phyloP scores from a whole-genome alignment of 2,329 filamentous ascomycete species.

The Venturiaceae sp. region DNA sequence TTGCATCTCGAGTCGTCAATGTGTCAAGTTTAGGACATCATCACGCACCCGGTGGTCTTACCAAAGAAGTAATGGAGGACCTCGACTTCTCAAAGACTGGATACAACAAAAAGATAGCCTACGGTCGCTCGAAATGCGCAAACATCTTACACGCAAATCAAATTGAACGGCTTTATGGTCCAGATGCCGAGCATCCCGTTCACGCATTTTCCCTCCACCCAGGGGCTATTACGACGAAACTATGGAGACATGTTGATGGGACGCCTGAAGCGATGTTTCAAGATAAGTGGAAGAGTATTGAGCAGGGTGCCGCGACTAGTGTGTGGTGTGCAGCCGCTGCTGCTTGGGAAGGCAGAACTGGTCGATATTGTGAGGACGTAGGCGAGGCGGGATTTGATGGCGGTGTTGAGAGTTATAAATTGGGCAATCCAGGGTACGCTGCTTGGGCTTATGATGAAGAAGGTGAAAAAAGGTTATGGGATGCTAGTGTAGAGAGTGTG shows the following conservation, averaged over 20 bases:
- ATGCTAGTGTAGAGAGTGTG: slow-evolving; percentile 19
- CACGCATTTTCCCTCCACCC: slow-evolving; percentile 39
- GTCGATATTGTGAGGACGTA: slow-evolving; percentile 36
- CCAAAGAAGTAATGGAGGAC: slow-evolving; percentile 21
- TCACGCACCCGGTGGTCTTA: neutral
- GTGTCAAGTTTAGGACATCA: neutral
- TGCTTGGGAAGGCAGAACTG: slow-evolving; percentile 36
- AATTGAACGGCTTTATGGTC: slow-evolving; percentile 39
- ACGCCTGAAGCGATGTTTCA: neutral
- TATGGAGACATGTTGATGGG: neutral
- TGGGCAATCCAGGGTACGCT: slow-evolving; percentile 17
- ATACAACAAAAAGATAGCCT: slow-evolving; percentile 29
- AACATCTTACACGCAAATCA: slow-evolving; percentile 42
- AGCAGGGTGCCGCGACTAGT: slow-evolving; percentile 40
- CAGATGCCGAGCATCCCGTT: slow-evolving; percentile 21
- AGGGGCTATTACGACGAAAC: slow-evolving; percentile 29
- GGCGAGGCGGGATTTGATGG: slow-evolving; percentile 19
- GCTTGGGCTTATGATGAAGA: slow-evolving; percentile 27
- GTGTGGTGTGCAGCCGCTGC: slow-evolving; percentile 33
- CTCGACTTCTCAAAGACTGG: slow-evolving; percentile 21
- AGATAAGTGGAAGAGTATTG: slow-evolving; percentile 12
- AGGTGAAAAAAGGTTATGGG: slow-evolving; percentile 32
- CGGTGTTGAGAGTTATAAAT: slow-evolving; percentile 6
- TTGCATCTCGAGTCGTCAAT: slow-evolving; percentile 36
- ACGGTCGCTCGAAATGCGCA: slow-evolving; percentile 41